Percentiles rank a stretch among this genome's conserved stretches.
These are phyloP conservation scores for Isabelozyma rhagii DNA, from an alignment of 805 yeast species.

Conservation along the genomic window DNA sequence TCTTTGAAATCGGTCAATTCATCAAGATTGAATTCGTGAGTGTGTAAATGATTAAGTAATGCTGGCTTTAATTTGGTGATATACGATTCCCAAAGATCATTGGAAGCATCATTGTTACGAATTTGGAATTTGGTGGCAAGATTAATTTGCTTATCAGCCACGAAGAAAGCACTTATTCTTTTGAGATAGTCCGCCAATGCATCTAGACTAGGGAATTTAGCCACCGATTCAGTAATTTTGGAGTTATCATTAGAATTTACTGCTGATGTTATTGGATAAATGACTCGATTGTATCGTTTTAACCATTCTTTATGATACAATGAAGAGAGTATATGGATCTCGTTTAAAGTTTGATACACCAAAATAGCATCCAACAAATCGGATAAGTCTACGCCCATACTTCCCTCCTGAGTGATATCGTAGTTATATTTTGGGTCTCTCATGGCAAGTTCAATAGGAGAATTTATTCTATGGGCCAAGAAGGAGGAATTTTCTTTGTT, in stretches of 20 bases:
- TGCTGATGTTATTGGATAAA: conserved; percentile 60
- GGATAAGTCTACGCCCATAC: conserved; percentile 50
- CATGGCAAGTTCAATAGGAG: conserved; percentile 79
- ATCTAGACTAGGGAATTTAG: conserved; percentile 1
- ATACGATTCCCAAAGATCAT: conserved; percentile 75
- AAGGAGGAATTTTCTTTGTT: conserved; percentile 36
- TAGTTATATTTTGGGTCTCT: conserved; percentile 53
- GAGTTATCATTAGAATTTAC: conserved; percentile 16
- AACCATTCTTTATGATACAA: conserved; percentile 71
- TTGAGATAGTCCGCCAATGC: conserved; percentile 39
- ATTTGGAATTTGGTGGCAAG: conserved; percentile 61
- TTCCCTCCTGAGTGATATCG: conserved; percentile 45
- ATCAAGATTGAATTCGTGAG: conserved; percentile 35
- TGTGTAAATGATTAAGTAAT: conserved; percentile 44
- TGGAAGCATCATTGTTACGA: conserved; percentile 57
- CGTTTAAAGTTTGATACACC: conserved; percentile 74
- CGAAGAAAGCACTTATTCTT: conserved; percentile 70
- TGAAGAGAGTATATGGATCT: conserved; percentile 54
- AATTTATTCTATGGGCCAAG: conserved; percentile 65
- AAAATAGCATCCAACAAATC: conserved; percentile 79
- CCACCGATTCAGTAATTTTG: conserved; percentile 27
- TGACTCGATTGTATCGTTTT: conserved; percentile 64
- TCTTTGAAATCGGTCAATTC: conserved; percentile 56
- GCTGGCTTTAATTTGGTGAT: conserved; percentile 57
- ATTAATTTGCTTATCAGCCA: conserved; percentile 69